Conservation (phyloP, 768 basidiomycete genomes). For the Solioccasus polychromus region DNA sequence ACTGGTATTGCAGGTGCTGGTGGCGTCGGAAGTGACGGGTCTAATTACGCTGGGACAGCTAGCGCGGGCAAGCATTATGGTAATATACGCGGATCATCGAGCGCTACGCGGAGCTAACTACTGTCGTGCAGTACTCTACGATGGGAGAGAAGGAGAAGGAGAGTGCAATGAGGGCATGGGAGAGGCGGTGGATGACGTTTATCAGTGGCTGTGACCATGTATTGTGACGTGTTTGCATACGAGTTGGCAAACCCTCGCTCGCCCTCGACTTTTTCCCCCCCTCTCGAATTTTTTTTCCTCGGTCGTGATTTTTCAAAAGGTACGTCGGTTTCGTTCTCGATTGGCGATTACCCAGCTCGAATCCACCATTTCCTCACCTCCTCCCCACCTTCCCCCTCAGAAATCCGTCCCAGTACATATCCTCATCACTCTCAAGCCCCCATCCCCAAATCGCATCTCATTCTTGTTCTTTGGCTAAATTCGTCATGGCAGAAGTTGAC, state of each 20-base stretch:
- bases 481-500: slow-evolving; percentile 85
- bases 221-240: slow-evolving; percentile 20
- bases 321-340: slow-evolving; percentile 33
- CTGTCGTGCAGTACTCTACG: slow-evolving; percentile 43
- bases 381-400: slow-evolving; percentile 50
- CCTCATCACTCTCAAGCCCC: slow-evolving; percentile 44
- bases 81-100: slow-evolving; percentile 15
- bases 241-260: neutral
- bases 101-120: slow-evolving; percentile 2
- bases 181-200: slow-evolving; percentile 45
- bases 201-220: slow-evolving; percentile 32
- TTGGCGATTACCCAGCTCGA: slow-evolving; percentile 50
- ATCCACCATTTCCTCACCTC: slow-evolving; percentile 55
- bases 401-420: slow-evolving; percentile 43
- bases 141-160: slow-evolving; percentile 45
- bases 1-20: slow-evolving; percentile 60
- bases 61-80: slow-evolving; percentile 62
- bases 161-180: slow-evolving; percentile 41
- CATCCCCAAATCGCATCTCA: slow-evolving; percentile 39
- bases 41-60: slow-evolving; percentile 56
- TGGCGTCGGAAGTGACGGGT: slow-evolving; percentile 62
- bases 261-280: neutral
- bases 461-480: slow-evolving; percentile 47
- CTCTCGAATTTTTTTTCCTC: neutral
- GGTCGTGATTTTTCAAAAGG: no score